Base-by-base conservation (phyloP, 345 rosid genomes). In the Microthlaspi erraticum region DNA sequence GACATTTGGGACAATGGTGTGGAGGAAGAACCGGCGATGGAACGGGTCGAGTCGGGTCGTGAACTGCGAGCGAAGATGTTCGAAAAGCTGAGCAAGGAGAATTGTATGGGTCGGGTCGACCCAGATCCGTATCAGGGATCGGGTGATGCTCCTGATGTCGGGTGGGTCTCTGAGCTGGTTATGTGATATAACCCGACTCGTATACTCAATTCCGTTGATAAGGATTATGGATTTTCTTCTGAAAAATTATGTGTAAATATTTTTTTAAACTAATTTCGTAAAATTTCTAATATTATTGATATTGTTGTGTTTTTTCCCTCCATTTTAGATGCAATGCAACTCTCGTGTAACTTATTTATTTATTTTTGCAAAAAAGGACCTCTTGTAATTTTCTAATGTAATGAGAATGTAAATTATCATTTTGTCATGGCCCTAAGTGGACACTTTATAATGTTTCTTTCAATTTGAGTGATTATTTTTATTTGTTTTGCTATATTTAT, bases 1-100 rank as follows among this genome's bases (percentile, higher is more conserved):
- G 85, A 84, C 5, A n/a, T 78, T 8, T 90, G 89, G 83, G 93
- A 84, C 5, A 75, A 60, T 18, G 70, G 74, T 10, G 31, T 82
- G 58, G 91, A 82, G 67, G 92, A 87, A 59, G 96, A 86, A 73
- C 90, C 90, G 3, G 80, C 57, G 5, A 88, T 93, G 92, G 92
- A 90, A 68, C 76, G 92, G 81, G 97, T 93, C 0, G 98, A 93
- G 72, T 93, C 98, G 0, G 98, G 98, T 18, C 83, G 96, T 63
- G 85, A 63, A 51, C 48, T 93, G 64, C 75, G 98, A 43, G 87
- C 76, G 0, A 86, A 67, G 71, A 83, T 90, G 87, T 84, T 87
- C 0, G 90, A 84, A 82, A 88, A 78, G 72, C 79, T 93, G 63
- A 82, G 89, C 70, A 81, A 66, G 65, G 97, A 88, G 63, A 88